Conservation (phyloP, 1,284 basidiomycete genomes). For the Fomes fomentarius region DNA sequence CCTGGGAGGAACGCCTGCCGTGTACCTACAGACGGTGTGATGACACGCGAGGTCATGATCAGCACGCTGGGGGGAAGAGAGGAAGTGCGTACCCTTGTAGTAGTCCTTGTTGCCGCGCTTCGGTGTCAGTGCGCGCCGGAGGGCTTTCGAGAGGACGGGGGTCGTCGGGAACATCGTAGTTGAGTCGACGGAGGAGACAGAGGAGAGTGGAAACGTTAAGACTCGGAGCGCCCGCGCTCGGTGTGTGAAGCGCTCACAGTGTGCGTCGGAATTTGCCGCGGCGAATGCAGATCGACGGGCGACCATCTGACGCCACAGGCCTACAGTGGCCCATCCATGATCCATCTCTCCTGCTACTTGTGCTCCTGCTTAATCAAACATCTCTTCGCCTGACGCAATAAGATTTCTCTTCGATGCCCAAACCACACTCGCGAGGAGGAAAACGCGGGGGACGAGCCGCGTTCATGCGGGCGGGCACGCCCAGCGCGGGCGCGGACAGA, state of each 20-base stretch:
- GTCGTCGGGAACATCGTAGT: slow-evolving; percentile 67
- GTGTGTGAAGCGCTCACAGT: neutral
- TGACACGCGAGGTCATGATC: neutral
- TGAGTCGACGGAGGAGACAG: slow-evolving; percentile 4
- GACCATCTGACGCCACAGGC: no score
- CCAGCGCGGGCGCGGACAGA: slow-evolving; percentile 21
- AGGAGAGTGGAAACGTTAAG: neutral
- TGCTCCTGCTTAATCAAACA: no score
- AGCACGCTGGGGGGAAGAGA: neutral
- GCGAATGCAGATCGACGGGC: no score
- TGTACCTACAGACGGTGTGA: slow-evolving; percentile 57
- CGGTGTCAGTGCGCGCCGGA: slow-evolving; percentile 75
- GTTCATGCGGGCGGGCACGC: slow-evolving; percentile 18
- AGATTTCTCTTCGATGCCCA: slow-evolving; percentile 16
- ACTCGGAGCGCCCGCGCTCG: neutral
- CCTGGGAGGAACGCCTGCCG: slow-evolving; percentile 81
- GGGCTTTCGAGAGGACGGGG: slow-evolving; percentile 75
- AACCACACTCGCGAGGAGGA: slow-evolving; percentile 13
- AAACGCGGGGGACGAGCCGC: slow-evolving; percentile 17
- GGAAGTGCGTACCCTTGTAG: slow-evolving; percentile 75
- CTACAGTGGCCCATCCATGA: no score
- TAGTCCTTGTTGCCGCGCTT: slow-evolving; percentile 92
- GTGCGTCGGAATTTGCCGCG: neutral
- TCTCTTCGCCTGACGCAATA: no score
- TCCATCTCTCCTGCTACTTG: no score